Evolutionary conservation across 106 monocot species (phyloP).

Genomic region (Acanthochlamys bracteata): DNA sequence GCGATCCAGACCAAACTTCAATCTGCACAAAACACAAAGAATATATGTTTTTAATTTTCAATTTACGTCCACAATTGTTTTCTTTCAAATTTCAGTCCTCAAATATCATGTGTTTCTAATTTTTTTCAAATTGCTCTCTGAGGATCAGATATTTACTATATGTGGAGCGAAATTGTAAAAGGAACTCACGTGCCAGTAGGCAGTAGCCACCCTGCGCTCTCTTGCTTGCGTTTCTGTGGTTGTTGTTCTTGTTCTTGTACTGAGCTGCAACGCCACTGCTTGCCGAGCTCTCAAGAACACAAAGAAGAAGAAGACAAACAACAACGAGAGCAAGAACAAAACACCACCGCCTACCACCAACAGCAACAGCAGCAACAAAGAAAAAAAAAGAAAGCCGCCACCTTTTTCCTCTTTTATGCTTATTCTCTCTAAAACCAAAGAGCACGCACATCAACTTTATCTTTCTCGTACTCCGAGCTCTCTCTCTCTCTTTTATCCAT

Average conservation of each 20-base stretch:
- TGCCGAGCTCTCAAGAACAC: neutral
- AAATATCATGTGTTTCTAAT: too few relatives aligned
- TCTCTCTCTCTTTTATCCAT: neutral
- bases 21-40: too few relatives aligned
- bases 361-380: neutral
- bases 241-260: too few relatives aligned
- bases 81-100: too few relatives aligned
- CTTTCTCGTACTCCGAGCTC: constrained; percentile 11
- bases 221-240: too few relatives aligned
- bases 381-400: neutral
- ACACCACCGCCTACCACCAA: neutral
- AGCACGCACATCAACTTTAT: constrained; percentile 10
- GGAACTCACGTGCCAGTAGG: neutral
- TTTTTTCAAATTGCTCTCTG: too few relatives aligned
- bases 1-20: too few relatives aligned
- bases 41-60: too few relatives aligned
- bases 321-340: neutral
- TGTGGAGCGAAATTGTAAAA: neutral
- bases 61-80: too few relatives aligned
- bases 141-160: too few relatives aligned
- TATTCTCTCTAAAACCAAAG: neutral
- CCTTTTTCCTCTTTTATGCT: constrained; percentile 8
- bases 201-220: neutral
- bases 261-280: too few relatives aligned
- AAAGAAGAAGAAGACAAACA: neutral